A percentile compares a stretch with the other conserved stretches of the same genome.
Conservation (phyloP, 192 early-diverging fungal genomes). For the Rhizophagus sp. region DNA sequence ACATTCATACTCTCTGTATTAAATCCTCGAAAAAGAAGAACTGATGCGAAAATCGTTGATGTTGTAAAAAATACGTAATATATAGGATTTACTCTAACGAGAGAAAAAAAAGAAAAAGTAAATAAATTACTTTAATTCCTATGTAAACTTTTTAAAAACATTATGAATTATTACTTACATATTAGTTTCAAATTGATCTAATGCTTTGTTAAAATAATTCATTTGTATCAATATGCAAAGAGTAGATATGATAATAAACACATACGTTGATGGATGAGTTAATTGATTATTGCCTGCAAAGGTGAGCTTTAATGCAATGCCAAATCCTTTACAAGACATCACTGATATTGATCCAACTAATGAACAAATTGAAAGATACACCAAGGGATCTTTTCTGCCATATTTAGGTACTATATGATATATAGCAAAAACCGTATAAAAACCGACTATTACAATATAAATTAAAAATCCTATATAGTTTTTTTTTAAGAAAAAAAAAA, state of each 20-base stretch:
- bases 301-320: conserved; percentile 89
- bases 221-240: conserved; percentile 91
- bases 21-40: conserved; percentile 88
- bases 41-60: conserved; percentile 87
- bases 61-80: conserved; percentile 98
- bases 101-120: conserved; percentile 21
- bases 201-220: conserved; percentile 98
- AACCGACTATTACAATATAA: conserved; percentile 70
- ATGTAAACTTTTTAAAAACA: background rate
- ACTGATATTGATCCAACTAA: conserved; percentile 93
- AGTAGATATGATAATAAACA: conserved; percentile 78
- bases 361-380: conserved; percentile 95
- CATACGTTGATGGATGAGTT: conserved; percentile 84
- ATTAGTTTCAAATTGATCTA: conserved; percentile 91
- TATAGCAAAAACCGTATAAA: conserved; percentile 75
- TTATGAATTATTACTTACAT: conserved; percentile 47
- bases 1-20: conserved; percentile 72
- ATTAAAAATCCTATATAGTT: conserved; percentile 67
- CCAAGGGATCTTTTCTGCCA: conserved; percentile 79
- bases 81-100: conserved; percentile 74
- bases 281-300: conserved; percentile 94
- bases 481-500: too few relatives aligned
- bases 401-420: conserved; percentile 75
- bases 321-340: conserved; percentile 92
- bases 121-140: background rate